These are phyloP conservation scores for Candida chilensis DNA, from an alignment of 805 yeast species.

Conservation along the genomic window DNA sequence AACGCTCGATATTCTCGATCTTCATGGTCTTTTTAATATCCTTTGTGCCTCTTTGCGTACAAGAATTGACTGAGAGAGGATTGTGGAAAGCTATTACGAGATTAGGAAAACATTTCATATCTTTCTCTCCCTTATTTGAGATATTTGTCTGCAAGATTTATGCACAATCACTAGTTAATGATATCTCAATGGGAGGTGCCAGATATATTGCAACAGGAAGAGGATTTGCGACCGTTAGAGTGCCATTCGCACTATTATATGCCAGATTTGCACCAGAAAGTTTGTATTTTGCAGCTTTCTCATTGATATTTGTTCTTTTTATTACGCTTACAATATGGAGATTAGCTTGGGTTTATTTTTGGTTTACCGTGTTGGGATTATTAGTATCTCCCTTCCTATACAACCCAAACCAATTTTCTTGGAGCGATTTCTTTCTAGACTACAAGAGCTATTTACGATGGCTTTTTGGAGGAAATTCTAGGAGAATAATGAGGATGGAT, in stretches of 20 bases:
- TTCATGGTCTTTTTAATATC: slow-evolving; percentile 68
- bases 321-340: slow-evolving; percentile 59
- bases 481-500: slow-evolving; percentile 10
- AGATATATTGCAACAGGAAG: slow-evolving; percentile 77
- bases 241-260: slow-evolving; percentile 55
- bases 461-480: slow-evolving; percentile 44
- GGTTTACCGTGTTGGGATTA: slow-evolving; percentile 61
- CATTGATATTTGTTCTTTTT: slow-evolving; percentile 43
- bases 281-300: slow-evolving; percentile 52
- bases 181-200: slow-evolving; percentile 73
- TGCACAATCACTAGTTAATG: slow-evolving; percentile 59
- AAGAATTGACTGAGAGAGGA: slow-evolving; percentile 71
- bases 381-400: slow-evolving; percentile 65
- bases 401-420: slow-evolving; percentile 71
- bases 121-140: slow-evolving; percentile 72
- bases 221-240: slow-evolving; percentile 70
- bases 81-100: slow-evolving; percentile 59
- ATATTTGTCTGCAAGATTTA: slow-evolving; percentile 73
- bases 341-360: slow-evolving; percentile 51
- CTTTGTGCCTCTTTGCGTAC: slow-evolving; percentile 67
- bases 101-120: slow-evolving; percentile 55
- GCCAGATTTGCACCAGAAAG: slow-evolving; percentile 64
- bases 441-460: slow-evolving; percentile 45
- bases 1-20: slow-evolving; percentile 64
- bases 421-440: slow-evolving; percentile 63